Evolutionary conservation across 2,329 filamentous ascomycete genomes (phyloP).

Genomic region (Dothistroma septosporum): DNA sequence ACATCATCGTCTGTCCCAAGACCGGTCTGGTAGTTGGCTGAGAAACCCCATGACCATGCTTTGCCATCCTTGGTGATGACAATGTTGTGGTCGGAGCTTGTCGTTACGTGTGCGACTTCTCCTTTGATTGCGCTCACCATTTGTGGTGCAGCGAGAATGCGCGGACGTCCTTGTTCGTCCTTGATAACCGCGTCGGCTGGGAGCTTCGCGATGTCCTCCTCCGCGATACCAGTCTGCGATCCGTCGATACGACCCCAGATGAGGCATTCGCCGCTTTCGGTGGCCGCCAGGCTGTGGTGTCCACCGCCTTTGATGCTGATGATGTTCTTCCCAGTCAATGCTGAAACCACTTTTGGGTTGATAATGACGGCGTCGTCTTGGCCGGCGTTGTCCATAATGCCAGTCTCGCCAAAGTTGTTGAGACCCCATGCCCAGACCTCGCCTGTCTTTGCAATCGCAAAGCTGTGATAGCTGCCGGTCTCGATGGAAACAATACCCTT

Average conservation of each 20-base stretch:
- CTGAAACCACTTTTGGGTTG: constrained; percentile 64
- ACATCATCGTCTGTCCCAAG: constrained; percentile 76
- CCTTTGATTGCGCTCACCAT: constrained; percentile 54
- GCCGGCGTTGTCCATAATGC: constrained; percentile 59
- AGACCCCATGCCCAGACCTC: constrained; percentile 78
- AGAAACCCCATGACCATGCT: constrained; percentile 77
- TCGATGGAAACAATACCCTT: constrained; percentile 58
- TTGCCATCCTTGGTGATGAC: constrained; percentile 65
- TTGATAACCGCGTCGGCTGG: constrained; percentile 58
- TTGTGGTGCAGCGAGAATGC: constrained; percentile 66
- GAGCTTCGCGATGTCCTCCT: constrained; percentile 49
- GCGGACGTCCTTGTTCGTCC: constrained; percentile 58
- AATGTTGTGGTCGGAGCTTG: constrained; percentile 69
- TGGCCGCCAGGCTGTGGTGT: constrained; percentile 65
- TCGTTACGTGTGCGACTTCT: constrained; percentile 32
- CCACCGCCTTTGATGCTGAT: constrained; percentile 65
- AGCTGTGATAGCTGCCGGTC: constrained; percentile 76
- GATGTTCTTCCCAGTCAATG: constrained; percentile 62
- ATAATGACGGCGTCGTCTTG: constrained; percentile 68
- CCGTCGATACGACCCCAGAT: constrained; percentile 60
- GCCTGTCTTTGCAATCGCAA: constrained; percentile 65
- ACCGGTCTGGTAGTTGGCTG: constrained; percentile 74
- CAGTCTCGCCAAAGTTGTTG: constrained; percentile 82
- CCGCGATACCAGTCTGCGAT: constrained; percentile 49
- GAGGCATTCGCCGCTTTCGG: constrained; percentile 50